Evolutionary conservation across 2,329 filamentous ascomycete species (phyloP).

Genomic region (Alternaria gaisen): DNA sequence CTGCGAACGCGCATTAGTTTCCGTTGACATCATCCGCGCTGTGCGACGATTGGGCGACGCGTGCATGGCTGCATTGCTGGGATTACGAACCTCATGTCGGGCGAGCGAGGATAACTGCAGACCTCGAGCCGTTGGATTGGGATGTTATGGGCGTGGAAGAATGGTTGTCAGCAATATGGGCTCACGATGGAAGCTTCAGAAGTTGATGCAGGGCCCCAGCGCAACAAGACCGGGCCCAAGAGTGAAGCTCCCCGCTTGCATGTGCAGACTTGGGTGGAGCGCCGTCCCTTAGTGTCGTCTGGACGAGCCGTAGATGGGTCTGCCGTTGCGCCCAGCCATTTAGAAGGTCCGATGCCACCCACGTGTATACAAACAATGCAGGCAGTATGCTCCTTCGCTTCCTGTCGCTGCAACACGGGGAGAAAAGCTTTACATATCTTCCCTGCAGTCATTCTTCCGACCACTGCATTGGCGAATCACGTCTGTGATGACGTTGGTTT

Average conservation of each 20-base stretch:
- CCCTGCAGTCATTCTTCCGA: slow-evolving; percentile 1
- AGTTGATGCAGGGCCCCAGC: slow-evolving; percentile 13
- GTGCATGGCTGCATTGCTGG: slow-evolving; percentile 13
- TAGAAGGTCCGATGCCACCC: slow-evolving; percentile 21
- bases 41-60: slow-evolving; percentile 25
- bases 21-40: slow-evolving; percentile 31
- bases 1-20: slow-evolving; percentile 53
- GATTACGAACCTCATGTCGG: slow-evolving; percentile 31
- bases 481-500: neutral
- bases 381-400: slow-evolving; percentile 16
- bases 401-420: slow-evolving; percentile 11
- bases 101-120: slow-evolving; percentile 22
- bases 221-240: slow-evolving; percentile 6
- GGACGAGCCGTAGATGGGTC: slow-evolving; percentile 19
- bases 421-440: slow-evolving; percentile 14
- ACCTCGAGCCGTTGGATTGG: neutral
- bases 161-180: slow-evolving; percentile 18
- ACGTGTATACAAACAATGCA: slow-evolving; percentile 26
- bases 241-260: slow-evolving; percentile 23
- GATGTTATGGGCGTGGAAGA: neutral
- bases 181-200: slow-evolving; percentile 13
- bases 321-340: slow-evolving; percentile 27
- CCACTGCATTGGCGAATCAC: neutral
- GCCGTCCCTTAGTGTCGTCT: slow-evolving; percentile 13
- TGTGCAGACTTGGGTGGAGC: slow-evolving; percentile 23